Evolutionary conservation across 2,329 filamentous ascomycete species (phyloP), one percentile per base, ranked within the genome.

Genomic region (Beauveria sp.): DNA sequence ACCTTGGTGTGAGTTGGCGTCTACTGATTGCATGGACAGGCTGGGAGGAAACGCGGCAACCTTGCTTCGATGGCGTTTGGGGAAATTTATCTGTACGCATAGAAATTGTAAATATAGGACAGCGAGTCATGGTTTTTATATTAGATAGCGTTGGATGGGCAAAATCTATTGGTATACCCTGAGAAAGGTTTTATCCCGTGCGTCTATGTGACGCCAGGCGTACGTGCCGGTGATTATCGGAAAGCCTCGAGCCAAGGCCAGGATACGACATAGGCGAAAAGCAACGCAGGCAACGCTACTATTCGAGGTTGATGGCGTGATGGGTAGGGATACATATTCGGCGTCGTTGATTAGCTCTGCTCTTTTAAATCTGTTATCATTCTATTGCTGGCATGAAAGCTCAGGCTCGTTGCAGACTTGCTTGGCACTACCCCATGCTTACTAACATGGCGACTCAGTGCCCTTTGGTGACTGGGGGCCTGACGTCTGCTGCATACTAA

Each of bases 41-140:
- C 37, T 26, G 18, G 57, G 14, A 24, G 50, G 16, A 28, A 37
- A 34, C 18, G 41, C 50, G 24, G 57, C 50, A 28, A 44, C 41
- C 40, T 40, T 30, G 57, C 50, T 47, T 41, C 41, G 12, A 37
- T 12, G 57, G 50, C 50, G 50, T 60, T 60, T 41, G 37, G 20
- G 41, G 16, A 1, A 12, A 6, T 53, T 44, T 20, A 20, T 24
- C 9, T 54, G 56, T 60, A 47, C 9, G 57, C 26, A 26, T 53
- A 59, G 34, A 47, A 41, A 52, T 12, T 59, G 57, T 59, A 59
- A 46, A 46, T 54, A 60, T 54, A 54, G 57, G 57, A 16, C 37
- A 60, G 57, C 50, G 41, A 47, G 50, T 14, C 22, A 40, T 48
- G 48, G 9, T 28, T 48, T 53, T 44, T n/a, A 52, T 34, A 51